Evolutionary conservation across 192 early-diverging fungal genomes (phyloP).

Genomic region (Coemansia sp.): DNA sequence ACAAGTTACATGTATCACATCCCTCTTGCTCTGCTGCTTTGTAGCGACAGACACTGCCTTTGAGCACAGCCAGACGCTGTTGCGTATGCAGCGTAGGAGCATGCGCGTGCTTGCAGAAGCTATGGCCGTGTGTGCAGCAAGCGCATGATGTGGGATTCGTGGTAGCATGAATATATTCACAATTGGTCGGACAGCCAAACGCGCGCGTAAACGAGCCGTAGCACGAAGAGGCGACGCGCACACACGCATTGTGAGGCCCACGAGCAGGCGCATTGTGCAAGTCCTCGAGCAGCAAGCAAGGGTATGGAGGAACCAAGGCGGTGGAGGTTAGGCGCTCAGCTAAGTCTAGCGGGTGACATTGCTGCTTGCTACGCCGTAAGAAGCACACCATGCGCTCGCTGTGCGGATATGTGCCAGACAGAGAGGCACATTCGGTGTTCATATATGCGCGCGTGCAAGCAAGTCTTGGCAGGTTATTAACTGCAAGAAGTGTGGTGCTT

Average conservation of each 20-base stretch:
- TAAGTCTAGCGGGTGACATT: too few relatives aligned
- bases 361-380: background rate
- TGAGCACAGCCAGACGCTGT: too few relatives aligned
- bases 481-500: background rate
- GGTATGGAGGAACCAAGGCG: too few relatives aligned
- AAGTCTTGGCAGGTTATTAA: slow-evolving; percentile 2
- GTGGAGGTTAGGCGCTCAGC: too few relatives aligned
- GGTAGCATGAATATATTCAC: slow-evolving; percentile 5
- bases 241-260: background rate
- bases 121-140: background rate
- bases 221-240: background rate
- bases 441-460: slow-evolving; percentile 1
- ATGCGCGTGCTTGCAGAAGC: background rate
- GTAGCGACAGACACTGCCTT: too few relatives aligned
- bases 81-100: too few relatives aligned
- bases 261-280: too few relatives aligned
- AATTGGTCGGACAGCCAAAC: background rate
- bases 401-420: background rate
- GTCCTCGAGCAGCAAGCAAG: too few relatives aligned
- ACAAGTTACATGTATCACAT: background rate
- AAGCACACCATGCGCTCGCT: too few relatives aligned
- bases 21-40: background rate
- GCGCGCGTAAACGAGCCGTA: background rate
- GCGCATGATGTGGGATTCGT: slow-evolving; percentile 1
- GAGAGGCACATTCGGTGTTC: background rate